These are phyloP conservation scores for Lactuca sativa DNA, from an alignment of 129 eudicot species.

Conservation along the genomic window DNA sequence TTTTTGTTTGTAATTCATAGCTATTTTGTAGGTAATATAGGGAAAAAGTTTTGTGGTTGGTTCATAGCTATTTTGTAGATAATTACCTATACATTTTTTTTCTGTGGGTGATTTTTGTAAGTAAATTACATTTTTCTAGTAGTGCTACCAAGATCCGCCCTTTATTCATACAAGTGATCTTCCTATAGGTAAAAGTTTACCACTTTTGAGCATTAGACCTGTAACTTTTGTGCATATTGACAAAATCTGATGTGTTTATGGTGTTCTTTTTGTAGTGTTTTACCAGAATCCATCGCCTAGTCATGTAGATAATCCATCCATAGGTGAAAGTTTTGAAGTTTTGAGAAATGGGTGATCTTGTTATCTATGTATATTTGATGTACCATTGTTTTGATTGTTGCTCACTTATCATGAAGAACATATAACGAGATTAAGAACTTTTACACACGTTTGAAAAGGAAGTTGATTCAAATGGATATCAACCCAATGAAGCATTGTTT, in stretches of 20 bases:
- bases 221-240: background rate
- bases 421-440: too few relatives aligned
- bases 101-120: too few relatives aligned
- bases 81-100: too few relatives aligned
- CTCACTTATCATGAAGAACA: too few relatives aligned
- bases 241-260: background rate
- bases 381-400: background rate
- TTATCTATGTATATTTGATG: background rate
- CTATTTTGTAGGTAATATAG: too few relatives aligned
- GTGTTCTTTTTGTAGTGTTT: conserved; percentile 7
- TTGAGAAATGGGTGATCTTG: background rate
- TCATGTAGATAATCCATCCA: conserved; percentile 5
- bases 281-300: conserved; percentile 20
- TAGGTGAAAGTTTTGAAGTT: conserved; percentile 2
- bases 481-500: too few relatives aligned
- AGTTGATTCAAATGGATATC: too few relatives aligned
- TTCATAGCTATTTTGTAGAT: too few relatives aligned
- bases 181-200: background rate
- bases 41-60: too few relatives aligned
- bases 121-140: too few relatives aligned
- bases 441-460: too few relatives aligned
- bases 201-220: background rate
- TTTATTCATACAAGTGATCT: background rate
- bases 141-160: conserved; percentile 6
- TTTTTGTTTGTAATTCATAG: too few relatives aligned